phyloP scores from a whole-genome alignment of 2,329 filamentous ascomycete species.

The Botrytis pseudocinerea region DNA sequence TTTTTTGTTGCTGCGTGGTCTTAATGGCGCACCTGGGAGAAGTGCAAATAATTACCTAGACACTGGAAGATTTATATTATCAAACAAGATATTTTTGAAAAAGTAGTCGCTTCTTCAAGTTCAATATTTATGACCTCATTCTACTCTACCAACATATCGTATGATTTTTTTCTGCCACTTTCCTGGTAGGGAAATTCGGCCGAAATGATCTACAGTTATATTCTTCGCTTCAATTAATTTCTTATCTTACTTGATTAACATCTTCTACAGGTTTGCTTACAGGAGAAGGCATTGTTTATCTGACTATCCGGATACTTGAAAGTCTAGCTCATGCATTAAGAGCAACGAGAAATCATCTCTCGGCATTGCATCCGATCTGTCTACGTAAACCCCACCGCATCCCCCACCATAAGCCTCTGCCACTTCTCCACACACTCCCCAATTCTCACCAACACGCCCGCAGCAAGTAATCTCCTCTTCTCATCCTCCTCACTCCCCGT shows the following conservation, averaged over 20 bases:
- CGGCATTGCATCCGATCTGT: neutral
- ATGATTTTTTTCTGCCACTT: neutral
- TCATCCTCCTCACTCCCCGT: conserved; percentile 66
- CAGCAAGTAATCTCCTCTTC: conserved; percentile 74
- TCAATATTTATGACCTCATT: neutral
- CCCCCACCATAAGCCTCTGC: conserved; percentile 73
- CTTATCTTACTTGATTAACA: neutral
- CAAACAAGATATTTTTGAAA: neutral
- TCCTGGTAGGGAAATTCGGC: neutral
- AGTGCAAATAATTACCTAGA: neutral
- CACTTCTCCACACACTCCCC: conserved; percentile 82
- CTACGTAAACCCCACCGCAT: conserved; percentile 45
- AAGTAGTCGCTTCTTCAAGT: neutral
- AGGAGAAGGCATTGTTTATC: neutral
- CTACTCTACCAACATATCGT: neutral
- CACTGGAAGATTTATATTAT: neutral
- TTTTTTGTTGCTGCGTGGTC: neutral
- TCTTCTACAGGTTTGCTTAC: neutral
- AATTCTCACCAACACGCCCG: conserved; percentile 73
- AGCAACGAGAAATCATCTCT: neutral
- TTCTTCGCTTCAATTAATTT: neutral
- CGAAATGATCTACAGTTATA: neutral
- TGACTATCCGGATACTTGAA: neutral
- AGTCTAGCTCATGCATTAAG: no score
- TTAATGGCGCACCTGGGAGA: neutral